Conservation (phyloP, 345 rosid genomes). For the Cardamine resedifolia region DNA sequence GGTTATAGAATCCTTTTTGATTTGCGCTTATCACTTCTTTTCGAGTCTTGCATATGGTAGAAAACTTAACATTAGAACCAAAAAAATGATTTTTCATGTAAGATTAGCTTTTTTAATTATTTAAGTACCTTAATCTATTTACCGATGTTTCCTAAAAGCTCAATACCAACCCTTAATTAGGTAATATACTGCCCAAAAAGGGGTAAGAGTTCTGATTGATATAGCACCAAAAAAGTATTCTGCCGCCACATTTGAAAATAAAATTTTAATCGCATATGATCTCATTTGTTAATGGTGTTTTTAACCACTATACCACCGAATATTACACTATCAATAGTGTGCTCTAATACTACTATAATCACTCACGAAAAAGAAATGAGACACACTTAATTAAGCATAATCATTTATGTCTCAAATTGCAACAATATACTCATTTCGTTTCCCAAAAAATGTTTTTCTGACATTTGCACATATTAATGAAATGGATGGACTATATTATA, state of each 20-base stretch:
- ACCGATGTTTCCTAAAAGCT: neutral
- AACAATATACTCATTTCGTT: too few species aligned
- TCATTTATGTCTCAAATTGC: constrained; percentile 14
- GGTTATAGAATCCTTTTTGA: neutral
- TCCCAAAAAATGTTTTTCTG: too few species aligned
- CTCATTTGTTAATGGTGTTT: neutral
- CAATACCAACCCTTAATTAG: neutral
- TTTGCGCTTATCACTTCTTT: neutral
- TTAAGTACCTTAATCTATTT: neutral
- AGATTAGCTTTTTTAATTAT: neutral
- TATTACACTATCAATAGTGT: constrained; percentile 1
- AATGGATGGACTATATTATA: too few species aligned
- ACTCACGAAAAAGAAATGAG: constrained; percentile 5
- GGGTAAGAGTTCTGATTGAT: constrained; percentile 13
- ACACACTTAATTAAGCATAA: constrained; percentile 29
- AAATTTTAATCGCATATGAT: constrained; percentile 13
- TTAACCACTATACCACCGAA: constrained; percentile 18
- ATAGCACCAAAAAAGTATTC: neutral
- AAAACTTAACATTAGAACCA: neutral
- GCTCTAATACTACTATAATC: constrained; percentile 13
- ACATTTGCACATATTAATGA: too few species aligned
- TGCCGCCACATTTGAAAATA: constrained; percentile 12
- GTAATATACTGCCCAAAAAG: neutral
- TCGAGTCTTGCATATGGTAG: neutral
- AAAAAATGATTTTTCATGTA: neutral